Percentiles rank a stretch among this genome's conserved stretches.
Conservation (phyloP, 192 early-diverging fungal species). For the Rhizoclosmatium sp. region DNA sequence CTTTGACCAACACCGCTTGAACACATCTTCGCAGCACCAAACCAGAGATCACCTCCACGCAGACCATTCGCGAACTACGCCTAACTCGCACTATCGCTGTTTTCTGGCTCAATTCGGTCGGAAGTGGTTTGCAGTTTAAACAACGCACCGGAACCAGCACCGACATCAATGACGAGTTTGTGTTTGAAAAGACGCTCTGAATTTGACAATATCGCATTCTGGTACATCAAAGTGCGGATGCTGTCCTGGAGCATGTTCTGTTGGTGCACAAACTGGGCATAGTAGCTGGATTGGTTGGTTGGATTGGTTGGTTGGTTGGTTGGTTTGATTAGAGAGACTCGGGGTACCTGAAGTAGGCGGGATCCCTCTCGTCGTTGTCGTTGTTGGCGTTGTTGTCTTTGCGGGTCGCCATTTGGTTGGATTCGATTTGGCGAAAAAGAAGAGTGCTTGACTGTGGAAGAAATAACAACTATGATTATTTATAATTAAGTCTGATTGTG, state of each 20-base stretch:
- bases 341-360: conserved; percentile 54
- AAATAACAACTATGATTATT: too few relatives aligned
- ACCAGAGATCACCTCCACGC: too few relatives aligned
- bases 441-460: too few relatives aligned
- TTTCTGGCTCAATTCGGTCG: too few relatives aligned
- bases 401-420: too few relatives aligned
- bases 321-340: background rate
- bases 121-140: too few relatives aligned
- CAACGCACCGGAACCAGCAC: conserved; percentile 67
- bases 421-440: too few relatives aligned
- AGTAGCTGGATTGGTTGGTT: conserved; percentile 62
- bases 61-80: too few relatives aligned
- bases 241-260: conserved; percentile 98
- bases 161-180: conserved; percentile 91
- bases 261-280: conserved; percentile 84
- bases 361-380: conserved; percentile 44
- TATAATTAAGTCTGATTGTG: too few relatives aligned
- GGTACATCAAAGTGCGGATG: conserved; percentile 93
- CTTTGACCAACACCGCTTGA: too few relatives aligned
- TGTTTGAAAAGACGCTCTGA: conserved; percentile 75
- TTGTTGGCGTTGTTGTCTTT: background rate
- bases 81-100: too few relatives aligned
- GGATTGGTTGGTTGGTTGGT: background rate
- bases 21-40: too few relatives aligned
- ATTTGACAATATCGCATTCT: conserved; percentile 89